Percentiles rank a stretch among this genome's conserved stretches.
phyloP scores from a whole-genome alignment of 176 grass and related monocot species.

The Urochloa ruziziensis region DNA sequence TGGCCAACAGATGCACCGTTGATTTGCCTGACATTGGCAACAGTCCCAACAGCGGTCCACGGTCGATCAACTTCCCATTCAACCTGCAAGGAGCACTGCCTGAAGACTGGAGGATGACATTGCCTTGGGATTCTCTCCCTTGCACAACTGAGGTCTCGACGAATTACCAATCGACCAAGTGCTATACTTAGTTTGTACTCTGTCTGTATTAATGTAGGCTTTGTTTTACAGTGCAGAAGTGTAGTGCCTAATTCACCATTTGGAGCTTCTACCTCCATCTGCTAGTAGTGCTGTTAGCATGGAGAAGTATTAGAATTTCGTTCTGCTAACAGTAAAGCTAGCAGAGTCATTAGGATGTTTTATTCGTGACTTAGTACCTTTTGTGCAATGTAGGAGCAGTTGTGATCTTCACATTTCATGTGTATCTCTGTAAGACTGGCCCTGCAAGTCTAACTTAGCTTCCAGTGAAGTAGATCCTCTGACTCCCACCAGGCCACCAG shows the following conservation, averaged over 20 bases:
- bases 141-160: constrained; percentile 60
- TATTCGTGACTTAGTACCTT: constrained; percentile 4
- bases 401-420: background rate
- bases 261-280: constrained; percentile 25
- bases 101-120: constrained; percentile 74
- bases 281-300: constrained; percentile 70
- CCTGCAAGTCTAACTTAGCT: constrained; percentile 14
- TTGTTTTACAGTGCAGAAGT: constrained; percentile 28
- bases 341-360: constrained; percentile 40
- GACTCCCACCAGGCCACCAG: background rate
- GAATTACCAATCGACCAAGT: constrained; percentile 51
- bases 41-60: background rate
- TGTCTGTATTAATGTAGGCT: constrained; percentile 28
- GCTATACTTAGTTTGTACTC: constrained; percentile 43
- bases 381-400: constrained; percentile 11
- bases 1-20: constrained; percentile 20
- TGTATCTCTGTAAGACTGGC: constrained; percentile 7
- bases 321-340: constrained; percentile 59
- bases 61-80: constrained; percentile 53
- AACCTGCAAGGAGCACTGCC: constrained; percentile 43
- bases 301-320: constrained; percentile 33
- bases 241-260: background rate
- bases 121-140: constrained; percentile 66
- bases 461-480: too few species aligned
- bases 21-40: constrained; percentile 33